Evolutionary conservation across 257 asterid genomes (phyloP).

Genomic region (Plectranthus barbatus): DNA sequence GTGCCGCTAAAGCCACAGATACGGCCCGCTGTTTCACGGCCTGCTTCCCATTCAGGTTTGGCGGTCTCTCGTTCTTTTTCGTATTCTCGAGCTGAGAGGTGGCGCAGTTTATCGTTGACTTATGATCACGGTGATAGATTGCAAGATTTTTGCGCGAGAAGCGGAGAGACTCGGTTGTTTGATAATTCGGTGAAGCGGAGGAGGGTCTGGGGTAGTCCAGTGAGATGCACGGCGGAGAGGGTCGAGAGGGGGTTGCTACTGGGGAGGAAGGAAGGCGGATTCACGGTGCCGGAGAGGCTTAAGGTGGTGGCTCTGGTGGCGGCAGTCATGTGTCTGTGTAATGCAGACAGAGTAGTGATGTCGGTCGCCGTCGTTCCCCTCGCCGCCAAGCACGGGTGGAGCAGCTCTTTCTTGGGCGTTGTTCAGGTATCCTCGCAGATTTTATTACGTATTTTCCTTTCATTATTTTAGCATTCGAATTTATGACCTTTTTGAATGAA

Average conservation of each 20-base stretch:
- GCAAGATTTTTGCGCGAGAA: not conserved
- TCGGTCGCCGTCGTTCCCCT: constrained; percentile 91
- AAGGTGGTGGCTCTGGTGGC: constrained; percentile 87
- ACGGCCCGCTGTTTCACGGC: constrained; percentile 11
- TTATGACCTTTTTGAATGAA: no score
- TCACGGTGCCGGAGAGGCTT: constrained; percentile 71
- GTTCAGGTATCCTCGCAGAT: constrained; percentile 92
- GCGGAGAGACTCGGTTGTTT: constrained; percentile 5
- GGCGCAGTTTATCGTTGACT: constrained; percentile 8
- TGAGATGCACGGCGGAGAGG: constrained; percentile 75
- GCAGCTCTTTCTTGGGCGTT: constrained; percentile 72
- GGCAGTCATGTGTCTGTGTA: constrained; percentile 79
- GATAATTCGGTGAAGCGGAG: not conserved
- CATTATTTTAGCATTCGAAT: no score
- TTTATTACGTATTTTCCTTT: no score
- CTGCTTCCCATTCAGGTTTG: constrained; percentile 13
- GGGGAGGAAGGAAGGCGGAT: constrained; percentile 40
- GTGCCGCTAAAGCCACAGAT: constrained; percentile 18
- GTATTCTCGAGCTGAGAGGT: constrained; percentile 2
- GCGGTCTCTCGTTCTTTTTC: constrained; percentile 24
- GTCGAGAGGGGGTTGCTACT: constrained; percentile 47
- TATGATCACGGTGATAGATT: constrained; percentile 12
- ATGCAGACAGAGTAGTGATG: constrained; percentile 95
- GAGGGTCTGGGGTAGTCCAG: constrained; percentile 16
- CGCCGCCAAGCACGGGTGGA: constrained; percentile 85